Conservation (phyloP, 306 rosid genomes). For the Casuarina glauca region DNA sequence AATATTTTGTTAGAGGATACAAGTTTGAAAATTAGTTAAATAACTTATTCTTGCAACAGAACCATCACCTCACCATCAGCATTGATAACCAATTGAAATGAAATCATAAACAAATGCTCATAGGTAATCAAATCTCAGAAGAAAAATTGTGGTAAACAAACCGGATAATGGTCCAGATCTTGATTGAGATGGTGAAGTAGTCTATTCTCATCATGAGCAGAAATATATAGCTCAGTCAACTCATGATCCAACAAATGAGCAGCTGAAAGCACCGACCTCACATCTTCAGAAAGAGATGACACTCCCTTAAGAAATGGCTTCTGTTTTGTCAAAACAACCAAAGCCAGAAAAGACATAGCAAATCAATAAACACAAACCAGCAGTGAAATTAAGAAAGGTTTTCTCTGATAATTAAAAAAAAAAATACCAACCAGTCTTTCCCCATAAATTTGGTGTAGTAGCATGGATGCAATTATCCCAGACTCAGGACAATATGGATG, state of each 20-base stretch:
- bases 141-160: conserved; percentile 19
- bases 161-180: conserved; percentile 53
- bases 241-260: conserved; percentile 50
- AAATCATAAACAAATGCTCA: background rate
- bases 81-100: background rate
- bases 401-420: background rate
- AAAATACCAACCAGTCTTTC: conserved; percentile 49
- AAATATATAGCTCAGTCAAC: conserved; percentile 41
- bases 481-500: conserved; percentile 45
- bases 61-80: background rate
- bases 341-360: conserved; percentile 7
- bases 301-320: conserved; percentile 47
- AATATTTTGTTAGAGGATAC: background rate
- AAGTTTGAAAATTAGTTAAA: background rate
- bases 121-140: background rate
- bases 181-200: conserved; percentile 20
- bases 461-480: conserved; percentile 40
- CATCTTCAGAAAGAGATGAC: conserved; percentile 55
- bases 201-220: conserved; percentile 39
- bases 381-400: conserved; percentile 5
- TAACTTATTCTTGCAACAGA: background rate
- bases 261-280: conserved; percentile 46
- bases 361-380: conserved; percentile 6
- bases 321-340: conserved; percentile 30
- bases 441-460: conserved; percentile 47